Conservation (phyloP, 1,139 yeast genomes). For the Taiozyma sp. region DNA sequence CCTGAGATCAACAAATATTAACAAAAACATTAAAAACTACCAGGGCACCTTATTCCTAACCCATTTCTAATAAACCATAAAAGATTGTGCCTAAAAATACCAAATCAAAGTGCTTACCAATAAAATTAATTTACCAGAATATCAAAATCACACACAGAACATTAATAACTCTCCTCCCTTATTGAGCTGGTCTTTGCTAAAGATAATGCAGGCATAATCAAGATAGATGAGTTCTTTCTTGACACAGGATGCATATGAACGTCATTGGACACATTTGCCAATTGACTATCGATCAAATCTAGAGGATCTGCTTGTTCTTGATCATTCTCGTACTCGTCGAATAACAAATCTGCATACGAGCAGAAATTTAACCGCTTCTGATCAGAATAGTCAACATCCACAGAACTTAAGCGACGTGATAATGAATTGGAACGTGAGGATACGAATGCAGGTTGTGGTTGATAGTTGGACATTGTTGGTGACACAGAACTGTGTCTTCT, state of each 20-base stretch:
- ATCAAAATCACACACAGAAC: not conserved
- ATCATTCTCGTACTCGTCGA: slow-evolving; percentile 13
- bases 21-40: no score
- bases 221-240: slow-evolving; percentile 16
- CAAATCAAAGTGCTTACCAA: not conserved
- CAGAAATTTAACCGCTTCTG: slow-evolving; percentile 20
- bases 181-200: slow-evolving; percentile 2
- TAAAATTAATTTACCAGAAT: not conserved
- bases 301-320: not conserved
- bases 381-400: slow-evolving; percentile 20
- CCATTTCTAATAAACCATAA: no score
- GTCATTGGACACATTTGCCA: slow-evolving; percentile 2
- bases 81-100: no score
- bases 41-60: no score
- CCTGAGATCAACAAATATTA: no score
- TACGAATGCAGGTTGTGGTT: not conserved
- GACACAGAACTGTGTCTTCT: slow-evolving; percentile 5
- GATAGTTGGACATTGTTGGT: not conserved
- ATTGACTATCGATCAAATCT: not conserved
- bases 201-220: slow-evolving; percentile 14
- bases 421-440: not conserved
- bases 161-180: not conserved
- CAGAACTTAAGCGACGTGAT: not conserved
- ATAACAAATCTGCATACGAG: slow-evolving; percentile 21
- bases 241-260: slow-evolving; percentile 4